phyloP scores from a whole-genome alignment of 441 rosid genomes.

The Populus hybrid region DNA sequence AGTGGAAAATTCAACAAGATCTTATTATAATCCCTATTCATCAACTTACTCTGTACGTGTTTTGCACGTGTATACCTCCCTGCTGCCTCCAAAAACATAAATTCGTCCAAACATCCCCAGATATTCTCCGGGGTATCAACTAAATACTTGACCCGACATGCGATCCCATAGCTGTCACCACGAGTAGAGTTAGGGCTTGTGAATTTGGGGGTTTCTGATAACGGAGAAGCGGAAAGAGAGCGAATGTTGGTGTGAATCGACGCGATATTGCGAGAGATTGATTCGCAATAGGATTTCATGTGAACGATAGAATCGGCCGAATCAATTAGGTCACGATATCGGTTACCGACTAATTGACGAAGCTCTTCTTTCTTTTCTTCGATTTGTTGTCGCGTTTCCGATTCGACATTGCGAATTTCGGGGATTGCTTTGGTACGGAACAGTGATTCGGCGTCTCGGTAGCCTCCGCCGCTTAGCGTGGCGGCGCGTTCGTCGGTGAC shows the following conservation, averaged over 20 bases:
- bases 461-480: conserved; percentile 46
- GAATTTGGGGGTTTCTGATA: conserved; percentile 51
- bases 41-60: conserved; percentile 62
- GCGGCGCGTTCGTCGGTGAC: conserved; percentile 36
- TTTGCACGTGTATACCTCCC: conserved; percentile 83
- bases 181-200: conserved; percentile 35
- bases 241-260: conserved; percentile 57
- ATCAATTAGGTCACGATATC: conserved; percentile 91
- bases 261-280: conserved; percentile 63
- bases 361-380: conserved; percentile 92
- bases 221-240: conserved; percentile 60
- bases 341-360: conserved; percentile 80
- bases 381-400: conserved; percentile 69
- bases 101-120: conserved; percentile 98
- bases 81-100: conserved; percentile 90
- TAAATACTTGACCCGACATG: conserved; percentile 90
- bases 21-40: conserved; percentile 40
- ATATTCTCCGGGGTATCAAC: conserved; percentile 98
- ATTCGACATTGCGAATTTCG: conserved; percentile 78
- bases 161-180: conserved; percentile 60
- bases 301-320: conserved; percentile 89
- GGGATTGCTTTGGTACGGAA: conserved; percentile 72
- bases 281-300: conserved; percentile 80
- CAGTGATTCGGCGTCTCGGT: conserved; percentile 81
- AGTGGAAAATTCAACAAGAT: conserved; percentile 75